A percentile compares a stretch with the other conserved stretches of the same genome.
Evolutionary conservation across 2,329 filamentous ascomycete species (phyloP).

Genomic region (Ophiostoma fasciatum): DNA sequence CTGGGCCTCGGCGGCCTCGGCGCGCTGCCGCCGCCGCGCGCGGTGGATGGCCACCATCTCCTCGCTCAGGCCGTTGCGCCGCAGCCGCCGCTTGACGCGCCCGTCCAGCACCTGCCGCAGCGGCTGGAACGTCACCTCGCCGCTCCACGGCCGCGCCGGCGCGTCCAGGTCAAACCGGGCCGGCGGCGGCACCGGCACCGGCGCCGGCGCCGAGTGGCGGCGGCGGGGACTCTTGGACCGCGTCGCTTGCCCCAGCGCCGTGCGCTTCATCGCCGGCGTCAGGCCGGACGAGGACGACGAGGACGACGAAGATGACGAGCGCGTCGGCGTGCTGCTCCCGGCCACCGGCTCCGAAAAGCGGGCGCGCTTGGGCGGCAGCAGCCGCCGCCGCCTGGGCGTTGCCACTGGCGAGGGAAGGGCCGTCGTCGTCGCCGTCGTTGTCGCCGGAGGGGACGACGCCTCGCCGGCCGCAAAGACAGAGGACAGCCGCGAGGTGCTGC

Average conservation of each 20-base stretch:
- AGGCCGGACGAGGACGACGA: no score
- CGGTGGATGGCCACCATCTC: constrained; percentile 38
- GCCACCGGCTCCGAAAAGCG: constrained; percentile 51
- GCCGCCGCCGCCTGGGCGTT: constrained; percentile 10
- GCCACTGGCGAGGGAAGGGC: constrained; percentile 9
- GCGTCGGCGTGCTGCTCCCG: no score
- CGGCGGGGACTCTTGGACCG: constrained; percentile 27
- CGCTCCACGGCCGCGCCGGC: constrained; percentile 16
- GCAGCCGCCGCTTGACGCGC: constrained; percentile 40
- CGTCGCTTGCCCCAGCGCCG: constrained; percentile 32
- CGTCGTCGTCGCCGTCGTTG: constrained; percentile 5
- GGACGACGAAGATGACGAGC: no score
- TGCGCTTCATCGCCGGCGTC: constrained; percentile 42
- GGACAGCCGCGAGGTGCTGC: constrained; percentile 21
- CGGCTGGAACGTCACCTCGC: constrained; percentile 29
- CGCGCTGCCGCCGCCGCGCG: constrained; percentile 27
- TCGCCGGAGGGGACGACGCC: constrained; percentile 8
- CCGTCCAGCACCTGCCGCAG: constrained; percentile 42
- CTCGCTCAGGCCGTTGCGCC: constrained; percentile 41
- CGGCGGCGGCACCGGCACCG: constrained; percentile 3
- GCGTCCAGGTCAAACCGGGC: constrained; percentile 4
- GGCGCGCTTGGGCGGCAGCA: constrained; percentile 27
- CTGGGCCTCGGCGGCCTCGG: constrained; percentile 22
- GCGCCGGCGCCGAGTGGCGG: constrained; percentile 29
- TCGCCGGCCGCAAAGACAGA: no score